Evolutionary conservation across 257 asterid species (phyloP), one percentile per base, ranked within the genome.

Genomic region (Solanum sitiens): DNA sequence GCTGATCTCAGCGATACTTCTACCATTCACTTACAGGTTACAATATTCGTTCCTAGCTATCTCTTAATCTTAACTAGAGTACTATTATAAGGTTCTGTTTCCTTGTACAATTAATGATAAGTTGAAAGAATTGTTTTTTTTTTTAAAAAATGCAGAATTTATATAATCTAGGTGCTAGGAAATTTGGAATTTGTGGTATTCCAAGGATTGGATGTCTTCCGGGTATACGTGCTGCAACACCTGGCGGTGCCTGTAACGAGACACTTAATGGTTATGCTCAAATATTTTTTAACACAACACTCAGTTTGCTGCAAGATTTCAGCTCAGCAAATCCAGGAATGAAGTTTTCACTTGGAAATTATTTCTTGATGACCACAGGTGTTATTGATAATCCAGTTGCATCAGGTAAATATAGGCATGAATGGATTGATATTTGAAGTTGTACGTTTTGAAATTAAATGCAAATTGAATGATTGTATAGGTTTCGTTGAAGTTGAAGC

Each of bases 91-190:
- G 21, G 65, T n/a, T 77, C 8, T 77, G n/a, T 44, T 7, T 77
- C 39, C 84, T 77, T 44, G 25, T 44, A 79, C 40, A 14, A 56
- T 2, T 18, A 18, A 45, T 79, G 65, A 45, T 4, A 44, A 63
- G 11, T n/a, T 23, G 12, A 61, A 9, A 23, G 27, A 61, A 18
- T 59, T 13, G 2, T 77, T 44, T 15, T 8, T 5, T 45, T 30
- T 53, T 53, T 53, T 27, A 27, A 27, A 27, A 27, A 15, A 40
- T 86, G 86, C 89, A 93, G 97, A 82, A 73, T 20, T 74, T 94
- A 77, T 91, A 94, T 87, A 72, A 32, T n/a, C 91, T 92, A 32
- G 98, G 98, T 75, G 98, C 98, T 65, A 89, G 96, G 76, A 94
- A 85, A 90, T 93, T 93, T 37, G 97, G 94, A 8, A 88, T 94